phyloP scores from a whole-genome alignment of 441 rosid species.

The Jatropha podagrica region DNA sequence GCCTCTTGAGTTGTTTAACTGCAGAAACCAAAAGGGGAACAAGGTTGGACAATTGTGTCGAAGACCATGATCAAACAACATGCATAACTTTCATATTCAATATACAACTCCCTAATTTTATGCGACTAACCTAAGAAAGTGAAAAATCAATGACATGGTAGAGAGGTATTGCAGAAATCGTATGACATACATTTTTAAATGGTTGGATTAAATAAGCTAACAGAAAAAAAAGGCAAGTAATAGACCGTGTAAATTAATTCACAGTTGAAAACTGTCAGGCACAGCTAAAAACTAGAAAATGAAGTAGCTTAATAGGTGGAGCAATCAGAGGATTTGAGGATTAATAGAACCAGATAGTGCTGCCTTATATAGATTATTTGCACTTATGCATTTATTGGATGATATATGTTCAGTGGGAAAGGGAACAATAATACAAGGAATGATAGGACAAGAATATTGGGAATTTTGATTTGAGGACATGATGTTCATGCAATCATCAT shows the following conservation, averaged over 20 bases:
- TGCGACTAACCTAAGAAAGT: neutral
- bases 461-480: neutral
- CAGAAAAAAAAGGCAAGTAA: neutral
- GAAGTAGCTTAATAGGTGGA: too few relatives aligned
- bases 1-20: conserved; percentile 37
- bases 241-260: neutral
- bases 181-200: neutral
- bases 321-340: neutral
- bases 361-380: neutral
- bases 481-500: neutral
- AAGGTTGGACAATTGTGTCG: neutral
- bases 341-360: neutral
- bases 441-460: neutral
- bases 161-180: neutral
- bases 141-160: neutral
- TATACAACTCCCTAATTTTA: neutral
- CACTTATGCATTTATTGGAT: neutral
- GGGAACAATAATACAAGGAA: neutral
- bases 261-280: neutral
- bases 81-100: neutral
- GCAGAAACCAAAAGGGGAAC: conserved; percentile 26
- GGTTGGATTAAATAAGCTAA: too few relatives aligned
- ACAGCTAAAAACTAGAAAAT: neutral
- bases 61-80: neutral
- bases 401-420: neutral